Evolutionary conservation across 352 stramenopile species (phyloP).

Genomic region (Saprolegnia parasitica): DNA sequence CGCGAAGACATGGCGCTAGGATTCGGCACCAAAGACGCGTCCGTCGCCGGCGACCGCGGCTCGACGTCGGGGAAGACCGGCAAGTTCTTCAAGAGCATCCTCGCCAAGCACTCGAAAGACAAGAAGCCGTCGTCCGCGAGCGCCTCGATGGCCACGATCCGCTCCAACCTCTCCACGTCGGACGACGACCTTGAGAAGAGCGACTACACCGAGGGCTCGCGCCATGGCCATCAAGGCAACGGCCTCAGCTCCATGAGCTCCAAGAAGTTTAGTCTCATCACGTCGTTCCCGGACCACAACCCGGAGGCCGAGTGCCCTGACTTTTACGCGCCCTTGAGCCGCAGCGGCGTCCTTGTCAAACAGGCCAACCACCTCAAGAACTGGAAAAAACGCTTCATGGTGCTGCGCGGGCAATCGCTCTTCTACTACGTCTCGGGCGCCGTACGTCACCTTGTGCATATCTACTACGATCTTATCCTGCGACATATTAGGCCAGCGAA

Average conservation of each 20-base stretch:
- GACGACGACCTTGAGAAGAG: slow-evolving; percentile 26
- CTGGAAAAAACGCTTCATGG: slow-evolving; percentile 86
- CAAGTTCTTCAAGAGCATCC: slow-evolving; percentile 28
- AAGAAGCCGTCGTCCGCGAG: background rate
- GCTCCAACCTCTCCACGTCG: slow-evolving; percentile 11
- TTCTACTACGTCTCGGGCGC: slow-evolving; percentile 87
- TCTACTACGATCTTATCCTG: background rate
- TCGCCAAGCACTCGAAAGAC: slow-evolving; percentile 22
- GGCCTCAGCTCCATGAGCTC: background rate
- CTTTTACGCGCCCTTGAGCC: slow-evolving; percentile 28
- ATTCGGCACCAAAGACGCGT: slow-evolving; percentile 21
- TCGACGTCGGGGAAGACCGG: slow-evolving; percentile 6
- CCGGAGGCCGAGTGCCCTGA: slow-evolving; percentile 13
- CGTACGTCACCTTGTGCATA: slow-evolving; percentile 35
- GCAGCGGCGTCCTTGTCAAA: slow-evolving; percentile 69
- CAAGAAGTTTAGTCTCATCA: slow-evolving; percentile 26
- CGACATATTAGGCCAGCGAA: slow-evolving; percentile 57
- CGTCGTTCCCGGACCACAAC: slow-evolving; percentile 19
- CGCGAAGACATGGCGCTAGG: slow-evolving; percentile 16
- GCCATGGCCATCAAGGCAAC: slow-evolving; percentile 11
- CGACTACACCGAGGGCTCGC: slow-evolving; percentile 15
- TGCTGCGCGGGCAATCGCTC: slow-evolving; percentile 80
- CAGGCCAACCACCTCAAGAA: slow-evolving; percentile 86
- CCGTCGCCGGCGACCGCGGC: background rate
- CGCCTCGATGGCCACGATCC: background rate